Conservation (phyloP, 192 early-diverging fungal species). For the Backusella westeae region DNA sequence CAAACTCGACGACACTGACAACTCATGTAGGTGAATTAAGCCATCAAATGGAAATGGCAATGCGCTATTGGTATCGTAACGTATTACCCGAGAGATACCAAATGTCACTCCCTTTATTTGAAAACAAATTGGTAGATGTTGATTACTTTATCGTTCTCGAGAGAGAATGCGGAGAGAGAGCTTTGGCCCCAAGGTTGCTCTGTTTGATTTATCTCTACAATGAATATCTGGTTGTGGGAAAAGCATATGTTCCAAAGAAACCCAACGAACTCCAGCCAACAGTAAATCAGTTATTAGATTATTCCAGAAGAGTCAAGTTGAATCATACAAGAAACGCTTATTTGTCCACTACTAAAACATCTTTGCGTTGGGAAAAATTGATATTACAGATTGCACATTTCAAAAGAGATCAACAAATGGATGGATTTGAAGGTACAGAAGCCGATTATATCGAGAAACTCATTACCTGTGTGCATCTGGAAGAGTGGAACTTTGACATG, state of each 20-base stretch:
- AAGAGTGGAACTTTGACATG: not conserved
- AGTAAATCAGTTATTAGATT: not conserved
- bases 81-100: slow-evolving; percentile 5
- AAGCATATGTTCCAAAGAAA: not conserved
- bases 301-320: not conserved
- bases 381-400: not conserved
- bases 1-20: not conserved
- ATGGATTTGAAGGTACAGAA: not conserved
- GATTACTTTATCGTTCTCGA: not conserved
- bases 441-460: not conserved
- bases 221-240: slow-evolving; percentile 12
- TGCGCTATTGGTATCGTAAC: slow-evolving; percentile 17
- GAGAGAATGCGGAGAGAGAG: not conserved
- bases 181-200: not conserved
- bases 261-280: not conserved
- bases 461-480: not conserved
- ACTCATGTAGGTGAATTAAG: not conserved
- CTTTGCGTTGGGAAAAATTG: not conserved
- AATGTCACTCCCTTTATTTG: slow-evolving; percentile 3
- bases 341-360: not conserved
- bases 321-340: not conserved
- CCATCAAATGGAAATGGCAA: slow-evolving; percentile 4
- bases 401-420: not conserved
- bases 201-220: slow-evolving; percentile 1
- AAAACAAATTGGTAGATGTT: slow-evolving; percentile 1